These are phyloP conservation scores for Talaromyces thailandensis DNA, from an alignment of 495 filamentous ascomycete species.

Conservation along the genomic window DNA sequence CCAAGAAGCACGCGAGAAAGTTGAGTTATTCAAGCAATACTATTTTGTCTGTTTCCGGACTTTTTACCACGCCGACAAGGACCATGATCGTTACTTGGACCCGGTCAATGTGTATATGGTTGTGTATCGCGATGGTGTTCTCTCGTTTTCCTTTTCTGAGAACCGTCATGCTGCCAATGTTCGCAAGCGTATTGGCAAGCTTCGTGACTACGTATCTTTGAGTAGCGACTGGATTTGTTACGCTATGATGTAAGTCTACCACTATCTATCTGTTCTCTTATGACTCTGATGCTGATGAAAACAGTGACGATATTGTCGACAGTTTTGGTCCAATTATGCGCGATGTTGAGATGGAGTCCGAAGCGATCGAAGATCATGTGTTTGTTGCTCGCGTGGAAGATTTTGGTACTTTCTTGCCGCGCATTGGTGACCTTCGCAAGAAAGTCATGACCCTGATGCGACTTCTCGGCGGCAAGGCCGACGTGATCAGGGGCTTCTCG, in stretches of 20 bases:
- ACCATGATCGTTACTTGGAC: conserved; percentile 68
- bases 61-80: conserved; percentile 74
- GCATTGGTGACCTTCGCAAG: conserved; percentile 84
- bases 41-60: conserved; percentile 97
- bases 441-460: conserved; percentile 91
- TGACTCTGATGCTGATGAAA: conserved; percentile 7
- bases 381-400: conserved; percentile 86
- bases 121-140: conserved; percentile 89
- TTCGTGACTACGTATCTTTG: conserved; percentile 87
- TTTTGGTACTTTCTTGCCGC: conserved; percentile 73
- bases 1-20: conserved; percentile 94
- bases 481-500: conserved; percentile 93
- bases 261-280: neutral
- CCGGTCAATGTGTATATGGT: conserved; percentile 95
- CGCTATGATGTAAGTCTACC: conserved; percentile 73
- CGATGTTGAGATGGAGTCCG: conserved; percentile 78
- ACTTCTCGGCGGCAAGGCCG: conserved; percentile 88
- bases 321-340: conserved; percentile 83
- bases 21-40: conserved; percentile 93
- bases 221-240: conserved; percentile 99
- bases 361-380: conserved; percentile 88
- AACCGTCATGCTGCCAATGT: conserved; percentile 82
- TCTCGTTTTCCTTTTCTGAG: conserved; percentile 84
- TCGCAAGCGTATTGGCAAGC: conserved; percentile 78
- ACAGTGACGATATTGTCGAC: conserved; percentile 92